A percentile compares a stretch with the other conserved stretches of the same genome.
Conservation (phyloP, 129 eudicot genomes). For the Centrapalus pauciflorus region DNA sequence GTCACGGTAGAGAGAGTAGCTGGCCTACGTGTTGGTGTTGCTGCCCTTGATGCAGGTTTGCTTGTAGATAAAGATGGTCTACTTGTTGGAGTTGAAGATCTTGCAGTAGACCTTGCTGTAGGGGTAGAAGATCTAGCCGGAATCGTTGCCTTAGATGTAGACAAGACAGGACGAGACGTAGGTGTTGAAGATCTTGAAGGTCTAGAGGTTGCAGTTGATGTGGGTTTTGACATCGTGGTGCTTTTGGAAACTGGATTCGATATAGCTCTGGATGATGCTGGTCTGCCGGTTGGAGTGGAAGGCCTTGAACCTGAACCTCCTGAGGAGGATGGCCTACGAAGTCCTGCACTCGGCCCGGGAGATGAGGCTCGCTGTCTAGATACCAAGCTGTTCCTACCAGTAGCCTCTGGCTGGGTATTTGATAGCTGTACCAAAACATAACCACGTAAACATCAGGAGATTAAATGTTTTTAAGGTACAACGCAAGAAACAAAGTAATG, state of each 20-base stretch:
- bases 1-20: conserved; percentile 37
- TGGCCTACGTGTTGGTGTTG: conserved; percentile 82
- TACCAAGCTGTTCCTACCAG: conserved; percentile 39
- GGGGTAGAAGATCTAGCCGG: conserved; percentile 71
- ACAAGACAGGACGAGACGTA: conserved; percentile 39
- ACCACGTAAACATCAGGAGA: conserved; percentile 12
- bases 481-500: too few species aligned
- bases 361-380: conserved; percentile 60
- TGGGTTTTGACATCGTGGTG: conserved; percentile 26
- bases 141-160: conserved; percentile 44
- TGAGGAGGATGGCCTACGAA: conserved; percentile 72
- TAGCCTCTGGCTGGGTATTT: conserved; percentile 55
- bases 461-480: background rate
- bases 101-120: conserved; percentile 48
- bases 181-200: conserved; percentile 78
- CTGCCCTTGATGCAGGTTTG: conserved; percentile 51
- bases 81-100: conserved; percentile 69
- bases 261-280: conserved; percentile 48
- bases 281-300: conserved; percentile 73
- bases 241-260: conserved; percentile 40
- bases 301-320: conserved; percentile 75
- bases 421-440: conserved; percentile 55
- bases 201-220: conserved; percentile 34
- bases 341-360: conserved; percentile 52
- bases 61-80: conserved; percentile 48